Evolutionary conservation across 2,329 filamentous ascomycete genomes (phyloP).

Genomic region (Clarireedia paspali): DNA sequence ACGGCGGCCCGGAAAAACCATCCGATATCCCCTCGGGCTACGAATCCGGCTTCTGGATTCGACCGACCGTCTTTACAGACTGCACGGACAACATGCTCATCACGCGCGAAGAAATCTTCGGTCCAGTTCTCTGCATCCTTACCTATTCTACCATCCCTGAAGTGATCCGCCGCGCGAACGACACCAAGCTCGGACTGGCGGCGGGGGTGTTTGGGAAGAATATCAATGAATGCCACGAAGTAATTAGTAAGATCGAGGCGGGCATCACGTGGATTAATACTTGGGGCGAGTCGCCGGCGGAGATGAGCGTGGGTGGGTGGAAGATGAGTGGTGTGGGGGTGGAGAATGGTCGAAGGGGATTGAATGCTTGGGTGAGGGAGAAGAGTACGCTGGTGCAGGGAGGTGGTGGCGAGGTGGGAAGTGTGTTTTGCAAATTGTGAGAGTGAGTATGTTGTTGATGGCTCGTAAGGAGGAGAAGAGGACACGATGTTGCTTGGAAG

Average conservation of each 20-base stretch:
- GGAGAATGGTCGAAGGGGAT: constrained; percentile 73
- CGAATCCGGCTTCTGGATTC: constrained; percentile 69
- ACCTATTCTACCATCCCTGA: constrained; percentile 64
- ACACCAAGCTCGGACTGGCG: constrained; percentile 69
- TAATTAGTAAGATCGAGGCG: constrained; percentile 65
- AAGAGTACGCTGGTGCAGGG: constrained; percentile 87
- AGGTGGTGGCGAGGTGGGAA: constrained; percentile 51
- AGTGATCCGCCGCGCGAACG: constrained; percentile 65
- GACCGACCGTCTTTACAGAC: constrained; percentile 77
- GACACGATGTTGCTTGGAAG: too few species aligned
- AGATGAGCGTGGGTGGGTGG: constrained; percentile 91
- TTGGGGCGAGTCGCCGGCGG: constrained; percentile 85
- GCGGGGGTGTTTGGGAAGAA: constrained; percentile 78
- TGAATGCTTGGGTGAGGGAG: constrained; percentile 77
- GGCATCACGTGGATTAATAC: constrained; percentile 92
- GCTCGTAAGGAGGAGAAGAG: background rate
- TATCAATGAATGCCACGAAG: constrained; percentile 63
- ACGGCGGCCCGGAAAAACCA: constrained; percentile 59
- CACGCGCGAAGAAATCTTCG: constrained; percentile 78
- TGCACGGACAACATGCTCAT: constrained; percentile 80
- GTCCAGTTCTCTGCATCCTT: constrained; percentile 77
- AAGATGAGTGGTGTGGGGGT: constrained; percentile 83
- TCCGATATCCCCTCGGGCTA: constrained; percentile 28
- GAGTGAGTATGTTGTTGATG: background rate
- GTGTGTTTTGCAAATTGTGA: constrained; percentile 59